Conservation (phyloP, 768 basidiomycete species). For the Lentinula sp. region DNA sequence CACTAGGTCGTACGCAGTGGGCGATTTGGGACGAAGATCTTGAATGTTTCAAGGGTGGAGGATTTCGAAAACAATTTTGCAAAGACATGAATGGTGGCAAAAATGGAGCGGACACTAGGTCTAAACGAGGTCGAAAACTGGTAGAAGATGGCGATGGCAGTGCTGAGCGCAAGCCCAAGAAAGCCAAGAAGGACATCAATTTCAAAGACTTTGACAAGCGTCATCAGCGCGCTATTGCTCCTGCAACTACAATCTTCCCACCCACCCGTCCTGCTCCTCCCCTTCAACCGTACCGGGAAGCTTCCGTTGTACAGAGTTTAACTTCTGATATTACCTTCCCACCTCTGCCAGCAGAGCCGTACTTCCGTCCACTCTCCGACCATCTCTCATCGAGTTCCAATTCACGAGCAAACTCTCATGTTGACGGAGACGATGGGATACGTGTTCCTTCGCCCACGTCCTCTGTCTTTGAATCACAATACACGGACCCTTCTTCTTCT, state of each 20-base stretch:
- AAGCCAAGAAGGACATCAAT: conserved; percentile 32
- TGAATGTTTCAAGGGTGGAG: conserved; percentile 77
- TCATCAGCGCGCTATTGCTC: conserved; percentile 6
- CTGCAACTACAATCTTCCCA: conserved; percentile 39
- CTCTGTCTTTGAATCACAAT: conserved; percentile 9
- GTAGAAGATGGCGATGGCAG: conserved; percentile 27
- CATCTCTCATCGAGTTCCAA: conserved; percentile 6
- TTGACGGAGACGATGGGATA: conserved; percentile 14
- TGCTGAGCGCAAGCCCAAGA: conserved; percentile 40
- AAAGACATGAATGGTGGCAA: conserved; percentile 38
- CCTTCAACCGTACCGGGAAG: conserved; percentile 70
- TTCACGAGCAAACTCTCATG: conserved; percentile 17
- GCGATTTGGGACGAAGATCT: conserved; percentile 80
- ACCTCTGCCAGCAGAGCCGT: conserved; percentile 52
- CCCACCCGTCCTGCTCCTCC: conserved; percentile 50
- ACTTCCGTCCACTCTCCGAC: conserved; percentile 23
- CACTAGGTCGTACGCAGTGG: conserved; percentile 82
- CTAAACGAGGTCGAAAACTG: conserved; percentile 17
- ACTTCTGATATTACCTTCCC: conserved; percentile 71
- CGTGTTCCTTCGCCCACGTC: conserved; percentile 2
- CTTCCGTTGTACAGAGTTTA: conserved; percentile 17
- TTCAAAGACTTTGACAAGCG: conserved; percentile 6
- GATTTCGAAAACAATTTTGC: conserved; percentile 64
- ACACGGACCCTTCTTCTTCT: conserved; percentile 20
- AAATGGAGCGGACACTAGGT: conserved; percentile 22